Evolutionary conservation across 192 early-diverging fungal species (phyloP).

Genomic region (Entomortierella chlamydospora): DNA sequence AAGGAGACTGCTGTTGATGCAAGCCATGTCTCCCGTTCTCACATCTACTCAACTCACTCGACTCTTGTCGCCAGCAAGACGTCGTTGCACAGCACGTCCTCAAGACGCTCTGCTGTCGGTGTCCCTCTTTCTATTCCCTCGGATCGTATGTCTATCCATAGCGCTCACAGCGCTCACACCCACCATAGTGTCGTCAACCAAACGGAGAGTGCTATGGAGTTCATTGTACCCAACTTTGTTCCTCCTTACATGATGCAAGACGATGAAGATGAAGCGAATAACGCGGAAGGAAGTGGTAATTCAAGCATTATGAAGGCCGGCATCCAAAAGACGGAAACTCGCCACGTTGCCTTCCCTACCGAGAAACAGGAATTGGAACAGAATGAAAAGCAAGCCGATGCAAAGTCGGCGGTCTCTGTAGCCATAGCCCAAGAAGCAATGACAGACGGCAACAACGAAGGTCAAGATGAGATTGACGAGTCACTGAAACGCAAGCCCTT

Average conservation of each 20-base stretch:
- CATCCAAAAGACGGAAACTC: not conserved
- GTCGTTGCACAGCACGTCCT: not conserved
- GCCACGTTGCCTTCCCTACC: constrained; percentile 34
- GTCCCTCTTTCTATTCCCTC: not conserved
- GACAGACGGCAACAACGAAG: not conserved
- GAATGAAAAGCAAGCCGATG: not conserved
- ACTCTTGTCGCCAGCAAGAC: constrained; percentile 37
- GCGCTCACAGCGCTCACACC: constrained; percentile 9
- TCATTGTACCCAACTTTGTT: constrained; percentile 31
- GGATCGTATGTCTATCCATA: constrained; percentile 10
- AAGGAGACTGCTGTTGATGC: not conserved
- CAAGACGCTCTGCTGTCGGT: not conserved
- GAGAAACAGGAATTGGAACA: not conserved
- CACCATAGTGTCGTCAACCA: not conserved
- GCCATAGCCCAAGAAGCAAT: not conserved
- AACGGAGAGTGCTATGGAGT: constrained; percentile 32
- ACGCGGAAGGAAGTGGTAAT: not conserved
- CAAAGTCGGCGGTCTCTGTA: not conserved
- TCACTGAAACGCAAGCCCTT: constrained; percentile 31
- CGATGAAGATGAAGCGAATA: not conserved
- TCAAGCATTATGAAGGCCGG: not conserved
- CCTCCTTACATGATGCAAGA: constrained; percentile 22
- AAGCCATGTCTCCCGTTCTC: constrained; percentile 2
- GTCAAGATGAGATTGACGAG: not conserved
- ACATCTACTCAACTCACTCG: constrained; percentile 36